A percentile compares a stretch with the other conserved stretches of the same genome.
Evolutionary conservation across 2,329 filamentous ascomycete genomes (phyloP).

Genomic region (Dothideomycetes sp.): DNA sequence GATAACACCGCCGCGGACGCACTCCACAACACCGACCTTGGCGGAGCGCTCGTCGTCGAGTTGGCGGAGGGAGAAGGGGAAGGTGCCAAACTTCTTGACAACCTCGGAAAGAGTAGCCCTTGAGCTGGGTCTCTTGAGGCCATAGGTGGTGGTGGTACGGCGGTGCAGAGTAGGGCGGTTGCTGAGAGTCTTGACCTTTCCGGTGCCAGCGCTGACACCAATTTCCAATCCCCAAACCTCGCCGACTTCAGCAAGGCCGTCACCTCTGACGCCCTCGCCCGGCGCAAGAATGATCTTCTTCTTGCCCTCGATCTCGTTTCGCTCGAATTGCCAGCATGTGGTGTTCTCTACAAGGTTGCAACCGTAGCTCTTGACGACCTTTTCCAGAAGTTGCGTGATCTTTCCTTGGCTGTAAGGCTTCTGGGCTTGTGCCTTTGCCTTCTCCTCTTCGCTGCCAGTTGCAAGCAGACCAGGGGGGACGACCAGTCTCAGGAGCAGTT

Average conservation of each 20-base stretch:
- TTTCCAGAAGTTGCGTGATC: slow-evolving; percentile 81
- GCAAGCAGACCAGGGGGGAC: slow-evolving; percentile 79
- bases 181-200: slow-evolving; percentile 88
- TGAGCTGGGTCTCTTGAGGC: slow-evolving; percentile 86
- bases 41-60: slow-evolving; percentile 92
- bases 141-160: slow-evolving; percentile 83
- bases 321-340: slow-evolving; percentile 91
- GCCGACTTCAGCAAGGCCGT: slow-evolving; percentile 75
- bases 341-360: slow-evolving; percentile 95
- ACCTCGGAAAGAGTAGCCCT: slow-evolving; percentile 88
- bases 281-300: slow-evolving; percentile 96
- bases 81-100: slow-evolving; percentile 92
- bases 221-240: slow-evolving; percentile 98
- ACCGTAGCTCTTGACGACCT: slow-evolving; percentile 81
- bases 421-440: slow-evolving; percentile 70
- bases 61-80: slow-evolving; percentile 96
- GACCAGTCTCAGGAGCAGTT: slow-evolving; percentile 84
- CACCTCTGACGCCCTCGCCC: slow-evolving; percentile 78
- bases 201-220: slow-evolving; percentile 77
- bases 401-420: slow-evolving; percentile 77
- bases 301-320: slow-evolving; percentile 93
- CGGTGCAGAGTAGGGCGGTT: slow-evolving; percentile 87
- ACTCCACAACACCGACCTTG: slow-evolving; percentile 93
- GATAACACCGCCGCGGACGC: slow-evolving; percentile 83
- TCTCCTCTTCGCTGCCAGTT: slow-evolving; percentile 81